Base-by-base conservation (phyloP, 805 yeast genomes). In the Isabelozyma pseudorhagii region DNA sequence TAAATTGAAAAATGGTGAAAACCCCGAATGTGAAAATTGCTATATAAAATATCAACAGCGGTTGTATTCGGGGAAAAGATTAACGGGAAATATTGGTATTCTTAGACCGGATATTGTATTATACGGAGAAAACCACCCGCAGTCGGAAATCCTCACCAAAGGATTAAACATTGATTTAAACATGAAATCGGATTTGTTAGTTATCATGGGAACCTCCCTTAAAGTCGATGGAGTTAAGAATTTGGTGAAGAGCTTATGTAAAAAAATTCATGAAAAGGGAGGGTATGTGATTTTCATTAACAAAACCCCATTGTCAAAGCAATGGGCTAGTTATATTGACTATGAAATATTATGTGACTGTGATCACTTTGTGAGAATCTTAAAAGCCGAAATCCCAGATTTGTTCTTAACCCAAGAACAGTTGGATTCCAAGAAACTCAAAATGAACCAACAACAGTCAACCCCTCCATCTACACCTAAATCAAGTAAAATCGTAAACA, bases 91-190 rank as follows among this genome's bases (percentile, higher is more conserved):
- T 41, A 80, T 85, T 5, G 99, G 99, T 0, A 67, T 82, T 25
- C 69, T 94, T 42, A 77, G 97, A 49, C 99, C 99, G 5, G 87
- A 87, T 59, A 91, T 93, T 50, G 96, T 93, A 1, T 74, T 93
- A 18, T 93, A 93, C 64, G 97, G 97, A 1, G 98, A 93, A 62
- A 85, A 91, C 59, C 98, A 93, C 66, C 97, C 97, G 1, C 82
- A 83, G 53, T 83, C 91, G 5, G 97, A 89, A 52, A 69, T 75
- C n/a, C 82, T 93, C 40, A 87, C 96, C 2, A 77, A 76, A 44
- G 90, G 91, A 7, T 68, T 89, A 39, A 77, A 73, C 45, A 73
- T 78, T 17, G 98, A 93, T 68, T 61, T 89, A 50, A 75, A 72
- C 51, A 71, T 79, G 41, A 77, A 72, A 51, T 96, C 97, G 0